These are phyloP conservation scores for Fusarium circinatum DNA, from an alignment of 2,329 filamentous ascomycete genomes.

Conservation along the genomic window DNA sequence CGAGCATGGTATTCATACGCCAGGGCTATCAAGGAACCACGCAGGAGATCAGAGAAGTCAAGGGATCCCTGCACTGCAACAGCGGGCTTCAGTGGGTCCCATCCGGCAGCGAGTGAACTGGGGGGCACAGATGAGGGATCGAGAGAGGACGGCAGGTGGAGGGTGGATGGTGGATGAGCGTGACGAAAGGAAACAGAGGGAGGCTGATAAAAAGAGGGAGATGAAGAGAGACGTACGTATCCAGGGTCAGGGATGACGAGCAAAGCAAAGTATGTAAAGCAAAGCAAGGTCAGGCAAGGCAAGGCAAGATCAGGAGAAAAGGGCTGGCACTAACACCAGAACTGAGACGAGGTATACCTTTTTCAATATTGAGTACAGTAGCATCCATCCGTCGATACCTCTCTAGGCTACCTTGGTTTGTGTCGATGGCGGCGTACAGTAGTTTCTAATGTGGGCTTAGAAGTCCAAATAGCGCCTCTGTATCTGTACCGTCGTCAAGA, in stretches of 20 bases:
- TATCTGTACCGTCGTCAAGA: conserved; percentile 1
- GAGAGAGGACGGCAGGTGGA: conserved; percentile 12
- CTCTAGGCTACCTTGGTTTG: conserved; percentile 8
- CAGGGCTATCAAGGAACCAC: conserved; percentile 39
- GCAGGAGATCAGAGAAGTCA: conserved; percentile 40
- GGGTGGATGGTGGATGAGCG: conserved; percentile 13
- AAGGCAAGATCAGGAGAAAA: conserved; percentile 18
- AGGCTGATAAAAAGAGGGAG: conserved; percentile 28
- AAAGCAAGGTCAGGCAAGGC: conserved; percentile 14
- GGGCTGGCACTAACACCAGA: conserved; percentile 39
- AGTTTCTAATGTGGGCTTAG: conserved; percentile 22
- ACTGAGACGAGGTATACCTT: conserved; percentile 26
- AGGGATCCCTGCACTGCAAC: conserved; percentile 37
- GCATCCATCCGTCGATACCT: conserved; percentile 1
- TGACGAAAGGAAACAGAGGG: conserved; percentile 20
- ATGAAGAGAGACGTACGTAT: conserved; percentile 31
- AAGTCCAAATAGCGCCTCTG: conserved; percentile 1
- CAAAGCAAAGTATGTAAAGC: conserved; percentile 11
- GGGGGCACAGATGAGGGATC: conserved; percentile 25
- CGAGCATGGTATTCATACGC: conserved; percentile 34
- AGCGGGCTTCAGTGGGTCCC: conserved; percentile 41
- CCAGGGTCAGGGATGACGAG: conserved; percentile 30
- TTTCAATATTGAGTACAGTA: conserved; percentile 12
- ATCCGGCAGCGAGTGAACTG: conserved; percentile 32
- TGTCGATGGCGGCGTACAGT: conserved; percentile 29